A percentile compares a stretch with the other conserved stretches of the same genome.
These are phyloP conservation scores for Magnaporthiopsis poae DNA, from an alignment of 2,329 filamentous ascomycete species.

Conservation along the genomic window DNA sequence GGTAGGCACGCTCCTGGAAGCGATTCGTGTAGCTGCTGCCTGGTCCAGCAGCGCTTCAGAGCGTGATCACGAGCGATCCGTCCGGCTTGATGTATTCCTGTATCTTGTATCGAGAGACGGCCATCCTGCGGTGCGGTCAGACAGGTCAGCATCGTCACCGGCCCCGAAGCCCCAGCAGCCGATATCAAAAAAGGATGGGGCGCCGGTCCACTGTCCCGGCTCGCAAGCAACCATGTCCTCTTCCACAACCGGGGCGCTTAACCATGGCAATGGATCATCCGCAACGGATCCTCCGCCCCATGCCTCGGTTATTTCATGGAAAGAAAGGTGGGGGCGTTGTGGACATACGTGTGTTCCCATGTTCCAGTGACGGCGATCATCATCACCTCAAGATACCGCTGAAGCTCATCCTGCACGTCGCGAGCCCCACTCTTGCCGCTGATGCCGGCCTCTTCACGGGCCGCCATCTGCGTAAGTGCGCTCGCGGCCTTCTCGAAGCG, in stretches of 20 bases:
- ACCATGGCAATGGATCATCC: no score
- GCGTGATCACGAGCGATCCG: constrained; percentile 3
- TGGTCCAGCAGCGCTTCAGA: neutral
- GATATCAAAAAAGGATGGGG: no score
- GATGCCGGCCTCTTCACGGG: neutral
- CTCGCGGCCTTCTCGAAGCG: constrained; percentile 7
- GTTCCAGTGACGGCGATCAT: neutral
- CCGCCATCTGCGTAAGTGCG: neutral
- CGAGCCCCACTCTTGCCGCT: neutral
- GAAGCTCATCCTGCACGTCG: neutral
- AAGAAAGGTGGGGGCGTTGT: neutral
- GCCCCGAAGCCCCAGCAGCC: no score
- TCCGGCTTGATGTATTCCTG: constrained; percentile 3
- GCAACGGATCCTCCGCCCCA: no score
- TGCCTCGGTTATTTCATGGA: neutral
- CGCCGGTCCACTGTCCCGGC: no score
- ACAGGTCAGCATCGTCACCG: neutral
- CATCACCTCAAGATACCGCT: neutral
- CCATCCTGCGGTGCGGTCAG: neutral
- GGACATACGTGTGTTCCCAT: constrained; percentile 4
- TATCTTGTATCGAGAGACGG: constrained; percentile 3
- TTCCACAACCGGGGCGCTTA: no score
- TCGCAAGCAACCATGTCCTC: no score
- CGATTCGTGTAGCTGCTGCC: neutral
- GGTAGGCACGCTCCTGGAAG: neutral